These are phyloP conservation scores for Cubamyces sp. DNA, from an alignment of 768 basidiomycete genomes.

Conservation along the genomic window DNA sequence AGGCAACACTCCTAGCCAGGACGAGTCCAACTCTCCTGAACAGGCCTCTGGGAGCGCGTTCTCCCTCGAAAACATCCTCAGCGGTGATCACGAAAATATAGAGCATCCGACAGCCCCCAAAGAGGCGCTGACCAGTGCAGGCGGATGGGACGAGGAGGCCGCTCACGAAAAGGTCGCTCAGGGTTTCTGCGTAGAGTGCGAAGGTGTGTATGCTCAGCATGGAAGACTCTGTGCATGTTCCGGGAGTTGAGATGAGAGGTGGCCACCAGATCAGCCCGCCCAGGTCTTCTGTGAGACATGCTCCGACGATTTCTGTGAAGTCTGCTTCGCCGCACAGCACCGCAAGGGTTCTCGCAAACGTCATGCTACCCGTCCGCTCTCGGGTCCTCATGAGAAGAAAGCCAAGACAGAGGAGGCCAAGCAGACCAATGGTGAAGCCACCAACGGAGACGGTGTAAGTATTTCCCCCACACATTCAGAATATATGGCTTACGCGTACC, in stretches of 20 bases:
- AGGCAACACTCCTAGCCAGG: conserved; percentile 7
- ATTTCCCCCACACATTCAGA: conserved; percentile 22
- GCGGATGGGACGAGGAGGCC: conserved; percentile 73
- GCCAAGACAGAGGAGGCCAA: conserved; percentile 25
- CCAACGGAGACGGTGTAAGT: conserved; percentile 37
- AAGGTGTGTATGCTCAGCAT: conserved; percentile 56
- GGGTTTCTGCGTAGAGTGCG: conserved; percentile 83
- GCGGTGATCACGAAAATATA: conserved; percentile 61
- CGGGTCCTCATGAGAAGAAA: conserved; percentile 23
- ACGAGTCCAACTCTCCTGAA: not conserved
- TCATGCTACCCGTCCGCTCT: conserved; percentile 58
- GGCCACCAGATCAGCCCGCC: conserved; percentile 74
- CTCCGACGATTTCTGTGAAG: conserved; percentile 76
- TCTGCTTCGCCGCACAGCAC: conserved; percentile 85
- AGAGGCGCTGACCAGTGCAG: conserved; percentile 37
- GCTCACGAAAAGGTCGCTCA: conserved; percentile 48
- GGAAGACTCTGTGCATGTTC: not conserved
- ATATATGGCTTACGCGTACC: conserved; percentile 9
- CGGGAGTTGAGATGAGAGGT: conserved; percentile 6
- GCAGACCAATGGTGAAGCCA: conserved; percentile 30
- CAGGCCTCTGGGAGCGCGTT: conserved; percentile 33
- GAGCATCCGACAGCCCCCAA: conserved; percentile 54
- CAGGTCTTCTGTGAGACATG: conserved; percentile 75
- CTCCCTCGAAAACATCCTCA: conserved; percentile 73
- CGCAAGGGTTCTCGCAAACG: conserved; percentile 77